These are phyloP conservation scores for Mycotypha africana DNA, from an alignment of 371 early-diverging fungal genomes.

Conservation along the genomic window DNA sequence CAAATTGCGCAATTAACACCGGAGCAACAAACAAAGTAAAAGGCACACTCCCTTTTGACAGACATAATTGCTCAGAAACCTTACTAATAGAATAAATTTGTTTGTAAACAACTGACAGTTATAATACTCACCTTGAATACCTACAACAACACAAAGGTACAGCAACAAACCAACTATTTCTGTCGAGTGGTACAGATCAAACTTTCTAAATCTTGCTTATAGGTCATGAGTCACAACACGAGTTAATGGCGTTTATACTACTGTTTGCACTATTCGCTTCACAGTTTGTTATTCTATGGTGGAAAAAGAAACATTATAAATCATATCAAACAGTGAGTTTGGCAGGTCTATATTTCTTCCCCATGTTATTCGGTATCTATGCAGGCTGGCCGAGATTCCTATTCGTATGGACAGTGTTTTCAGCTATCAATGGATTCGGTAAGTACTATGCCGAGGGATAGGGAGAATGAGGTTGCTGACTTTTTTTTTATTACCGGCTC, in stretches of 20 bases:
- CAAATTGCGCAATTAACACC: slow-evolving; percentile 22
- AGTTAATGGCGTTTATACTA: slow-evolving; percentile 75
- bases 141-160: slow-evolving; percentile 40
- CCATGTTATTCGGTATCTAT: slow-evolving; percentile 45
- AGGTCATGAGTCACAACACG: slow-evolving; percentile 69
- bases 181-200: no score
- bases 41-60: no score
- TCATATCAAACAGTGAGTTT: slow-evolving; percentile 76
- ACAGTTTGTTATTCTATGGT: slow-evolving; percentile 69
- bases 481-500: no score
- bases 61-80: no score
- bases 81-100: background rate
- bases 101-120: slow-evolving; percentile 15
- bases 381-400: slow-evolving; percentile 47
- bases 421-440: slow-evolving; percentile 39
- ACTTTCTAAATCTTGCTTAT: no score
- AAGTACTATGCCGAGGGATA: background rate
- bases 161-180: no score
- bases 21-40: slow-evolving; percentile 34
- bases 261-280: slow-evolving; percentile 62
- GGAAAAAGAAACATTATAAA: slow-evolving; percentile 72
- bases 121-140: slow-evolving; percentile 31
- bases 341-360: slow-evolving; percentile 70
- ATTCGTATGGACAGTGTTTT: slow-evolving; percentile 36
- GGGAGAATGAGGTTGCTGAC: background rate